A percentile compares a stretch with the other conserved stretches of the same genome.
Conservation (phyloP, 257 asterid species). For the Nicotiana tabacum region DNA sequence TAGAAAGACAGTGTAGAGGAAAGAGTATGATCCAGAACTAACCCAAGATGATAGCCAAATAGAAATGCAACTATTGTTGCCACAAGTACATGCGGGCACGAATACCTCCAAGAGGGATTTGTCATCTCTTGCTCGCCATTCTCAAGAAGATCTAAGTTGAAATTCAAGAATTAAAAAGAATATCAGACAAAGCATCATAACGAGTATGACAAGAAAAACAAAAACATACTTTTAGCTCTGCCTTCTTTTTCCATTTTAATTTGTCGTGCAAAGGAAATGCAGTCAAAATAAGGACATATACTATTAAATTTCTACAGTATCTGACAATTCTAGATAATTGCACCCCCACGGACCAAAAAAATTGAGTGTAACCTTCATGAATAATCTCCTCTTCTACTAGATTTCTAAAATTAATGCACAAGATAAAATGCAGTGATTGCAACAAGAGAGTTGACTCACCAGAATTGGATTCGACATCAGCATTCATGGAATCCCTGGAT, state of each 20-base stretch:
- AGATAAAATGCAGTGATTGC: neutral
- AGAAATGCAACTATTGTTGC: slow-evolving; percentile 75
- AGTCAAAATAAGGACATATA: neutral
- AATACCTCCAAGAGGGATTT: slow-evolving; percentile 80
- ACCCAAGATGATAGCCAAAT: slow-evolving; percentile 98
- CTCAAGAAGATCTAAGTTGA: slow-evolving; percentile 43
- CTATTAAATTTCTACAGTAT: neutral
- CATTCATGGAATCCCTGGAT: slow-evolving; percentile 37
- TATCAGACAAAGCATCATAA: neutral
- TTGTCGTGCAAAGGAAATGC: neutral
- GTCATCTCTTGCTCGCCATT: slow-evolving; percentile 39
- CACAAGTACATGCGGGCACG: slow-evolving; percentile 77
- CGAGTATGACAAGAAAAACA: neutral
- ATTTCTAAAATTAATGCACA: neutral
- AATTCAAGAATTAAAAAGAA: slow-evolving; percentile 3
- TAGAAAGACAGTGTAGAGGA: neutral
- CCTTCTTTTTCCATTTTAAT: neutral
- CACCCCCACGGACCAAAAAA: neutral
- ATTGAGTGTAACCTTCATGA: neutral
- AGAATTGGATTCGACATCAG: slow-evolving; percentile 37
- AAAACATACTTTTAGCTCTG: neutral
- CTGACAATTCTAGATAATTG: neutral
- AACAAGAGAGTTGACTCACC: slow-evolving; percentile 27
- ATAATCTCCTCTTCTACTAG: neutral
- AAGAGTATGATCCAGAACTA: slow-evolving; percentile 24